Evolutionary conservation across 768 basidiomycete species (phyloP).

Genomic region (Macrolepiota albuminosa): DNA sequence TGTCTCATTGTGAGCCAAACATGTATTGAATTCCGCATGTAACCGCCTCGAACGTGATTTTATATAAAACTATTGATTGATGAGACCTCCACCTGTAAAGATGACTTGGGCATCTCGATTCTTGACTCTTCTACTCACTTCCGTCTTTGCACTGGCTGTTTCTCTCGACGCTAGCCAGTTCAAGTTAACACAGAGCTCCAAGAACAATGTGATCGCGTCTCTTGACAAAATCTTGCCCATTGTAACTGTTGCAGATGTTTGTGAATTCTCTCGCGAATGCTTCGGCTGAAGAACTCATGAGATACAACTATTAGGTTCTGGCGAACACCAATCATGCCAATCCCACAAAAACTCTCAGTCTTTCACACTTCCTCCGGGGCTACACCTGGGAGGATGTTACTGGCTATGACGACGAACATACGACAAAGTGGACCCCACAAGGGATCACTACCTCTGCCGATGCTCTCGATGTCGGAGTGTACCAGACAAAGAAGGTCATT

Average conservation of each 20-base stretch:
- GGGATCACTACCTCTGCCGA: conserved; percentile 15
- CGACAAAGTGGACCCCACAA: conserved; percentile 13
- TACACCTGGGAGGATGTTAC: conserved; percentile 13
- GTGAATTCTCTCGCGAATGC: background rate
- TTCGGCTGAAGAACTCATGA: background rate
- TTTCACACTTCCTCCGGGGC: conserved; percentile 7
- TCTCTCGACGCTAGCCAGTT: background rate
- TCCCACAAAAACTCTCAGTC: conserved; percentile 6
- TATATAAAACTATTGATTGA: background rate
- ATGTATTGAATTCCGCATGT: background rate
- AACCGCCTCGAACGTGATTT: background rate
- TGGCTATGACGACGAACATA: conserved; percentile 11
- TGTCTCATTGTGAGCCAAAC: background rate
- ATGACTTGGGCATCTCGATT: background rate
- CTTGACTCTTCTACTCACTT: background rate
- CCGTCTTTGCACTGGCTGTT: background rate
- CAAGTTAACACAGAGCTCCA: conserved; percentile 33
- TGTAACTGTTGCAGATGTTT: conserved; percentile 6
- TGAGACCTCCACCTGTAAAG: background rate
- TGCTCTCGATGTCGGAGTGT: conserved; percentile 9
- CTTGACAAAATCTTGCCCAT: conserved; percentile 10
- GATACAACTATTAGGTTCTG: conserved; percentile 2
- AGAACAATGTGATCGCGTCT: conserved; percentile 5
- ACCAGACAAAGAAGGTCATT: conserved; percentile 12
- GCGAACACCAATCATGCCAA: conserved; percentile 10